phyloP scores from a whole-genome alignment of 495 filamentous ascomycete genomes.

The Thozetella sp. region DNA sequence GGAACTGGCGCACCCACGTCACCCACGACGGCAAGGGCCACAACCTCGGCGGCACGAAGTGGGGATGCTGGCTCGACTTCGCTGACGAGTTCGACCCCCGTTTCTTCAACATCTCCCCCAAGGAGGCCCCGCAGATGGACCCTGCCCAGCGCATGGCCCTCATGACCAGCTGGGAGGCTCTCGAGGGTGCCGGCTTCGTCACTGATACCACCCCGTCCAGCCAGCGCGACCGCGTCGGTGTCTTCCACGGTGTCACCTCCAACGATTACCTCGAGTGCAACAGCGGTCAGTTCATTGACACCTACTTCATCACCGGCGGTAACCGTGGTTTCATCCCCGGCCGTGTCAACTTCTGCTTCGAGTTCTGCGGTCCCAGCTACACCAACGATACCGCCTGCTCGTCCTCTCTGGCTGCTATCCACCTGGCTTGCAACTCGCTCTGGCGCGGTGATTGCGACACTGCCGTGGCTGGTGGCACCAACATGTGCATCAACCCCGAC shows the following conservation, averaged over 20 bases:
- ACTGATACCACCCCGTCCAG: conserved; percentile 81
- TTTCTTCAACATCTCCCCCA: conserved; percentile 92
- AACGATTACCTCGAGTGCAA: conserved; percentile 89
- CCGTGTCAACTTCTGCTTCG: conserved; percentile 78
- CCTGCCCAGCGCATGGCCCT: conserved; percentile 82
- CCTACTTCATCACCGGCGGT: conserved; percentile 85
- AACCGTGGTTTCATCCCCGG: conserved; percentile 81
- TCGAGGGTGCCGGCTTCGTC: conserved; percentile 84
- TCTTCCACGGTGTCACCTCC: conserved; percentile 85
- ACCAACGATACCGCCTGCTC: conserved; percentile 89
- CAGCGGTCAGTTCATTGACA: conserved; percentile 80
- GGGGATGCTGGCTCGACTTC: conserved; percentile 81
- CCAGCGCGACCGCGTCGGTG: conserved; percentile 77
- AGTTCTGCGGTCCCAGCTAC: conserved; percentile 79
- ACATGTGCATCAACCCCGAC: conserved; percentile 73
- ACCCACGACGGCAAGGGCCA: conserved; percentile 70
- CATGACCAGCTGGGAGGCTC: conserved; percentile 80
- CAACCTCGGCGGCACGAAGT: conserved; percentile 76
- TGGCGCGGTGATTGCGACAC: conserved; percentile 78
- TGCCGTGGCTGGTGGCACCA: conserved; percentile 80
- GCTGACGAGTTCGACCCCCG: conserved; percentile 78
- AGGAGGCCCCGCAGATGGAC: conserved; percentile 82
- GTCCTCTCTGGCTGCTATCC: conserved; percentile 75
- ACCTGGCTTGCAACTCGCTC: conserved; percentile 78
- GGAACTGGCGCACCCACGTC: conserved; percentile 70